A percentile compares a stretch with the other conserved stretches of the same genome.
Evolutionary conservation across 2,329 filamentous ascomycete species (phyloP).

Genomic region (Pestalotiopsis sp.): DNA sequence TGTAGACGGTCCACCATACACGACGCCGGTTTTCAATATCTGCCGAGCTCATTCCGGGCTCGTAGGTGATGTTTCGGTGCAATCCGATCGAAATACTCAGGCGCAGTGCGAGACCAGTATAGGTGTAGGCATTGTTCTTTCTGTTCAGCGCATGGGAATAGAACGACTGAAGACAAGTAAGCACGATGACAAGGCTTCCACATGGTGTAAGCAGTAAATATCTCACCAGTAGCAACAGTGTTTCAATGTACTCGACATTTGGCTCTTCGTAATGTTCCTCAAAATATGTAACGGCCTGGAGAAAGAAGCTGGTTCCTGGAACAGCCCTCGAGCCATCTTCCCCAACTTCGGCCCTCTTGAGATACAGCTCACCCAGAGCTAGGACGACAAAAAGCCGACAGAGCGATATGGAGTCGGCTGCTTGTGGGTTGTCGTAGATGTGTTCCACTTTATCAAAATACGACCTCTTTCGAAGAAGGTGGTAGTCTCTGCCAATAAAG

Average conservation of each 20-base stretch:
- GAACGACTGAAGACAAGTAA: conserved; percentile 25
- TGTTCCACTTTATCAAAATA: conserved; percentile 32
- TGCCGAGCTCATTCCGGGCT: conserved; percentile 27
- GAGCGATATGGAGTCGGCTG: conserved; percentile 11
- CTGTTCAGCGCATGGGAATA: conserved; percentile 40
- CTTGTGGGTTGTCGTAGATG: conserved; percentile 27
- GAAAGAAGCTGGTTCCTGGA: conserved; percentile 38
- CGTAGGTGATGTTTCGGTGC: conserved; percentile 32
- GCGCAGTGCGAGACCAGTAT: conserved; percentile 38
- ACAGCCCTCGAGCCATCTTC: conserved; percentile 21
- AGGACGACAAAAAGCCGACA: conserved; percentile 19
- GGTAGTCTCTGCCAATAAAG: conserved; percentile 36
- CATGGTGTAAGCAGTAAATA: not conserved
- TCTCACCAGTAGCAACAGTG: conserved; percentile 37
- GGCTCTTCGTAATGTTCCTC: conserved; percentile 38
- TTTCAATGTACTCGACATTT: conserved; percentile 37
- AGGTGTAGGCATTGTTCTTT: conserved; percentile 37
- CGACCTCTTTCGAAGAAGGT: conserved; percentile 34
- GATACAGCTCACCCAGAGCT: conserved; percentile 20
- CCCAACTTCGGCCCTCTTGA: conserved; percentile 19
- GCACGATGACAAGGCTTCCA: not conserved
- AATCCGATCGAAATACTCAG: conserved; percentile 37
- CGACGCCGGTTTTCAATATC: conserved; percentile 31
- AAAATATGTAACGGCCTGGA: conserved; percentile 33
- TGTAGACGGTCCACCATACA: conserved; percentile 36